Base-by-base conservation (phyloP, 257 asterid species). In the Nicotiana attenuata region DNA sequence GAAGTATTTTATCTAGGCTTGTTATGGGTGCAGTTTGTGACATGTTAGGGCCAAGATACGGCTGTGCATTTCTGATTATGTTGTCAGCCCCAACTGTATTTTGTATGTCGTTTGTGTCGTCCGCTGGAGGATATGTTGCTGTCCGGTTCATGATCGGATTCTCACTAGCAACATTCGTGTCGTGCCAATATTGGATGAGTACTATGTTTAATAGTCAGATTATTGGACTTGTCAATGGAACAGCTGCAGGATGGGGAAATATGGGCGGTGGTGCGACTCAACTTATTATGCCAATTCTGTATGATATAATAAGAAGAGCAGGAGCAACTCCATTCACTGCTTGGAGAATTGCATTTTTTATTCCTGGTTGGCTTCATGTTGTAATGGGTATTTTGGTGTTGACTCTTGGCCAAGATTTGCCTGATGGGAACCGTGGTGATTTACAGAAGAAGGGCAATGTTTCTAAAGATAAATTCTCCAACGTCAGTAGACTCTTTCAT, bases 221-320 rank as follows among this genome's bases (percentile, higher is more conserved):
- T 24, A 87, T 92, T 0, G 94, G 97, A 1, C 63, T 82, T 0
- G 97, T 87, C 10, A 92, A 91, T 9, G 94, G 94, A 1, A 87
- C 90, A 0, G 97, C 96, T 0, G 97, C 93, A 0, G 97, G 94
- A 0, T 92, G 97, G 94, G 96, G 94, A 16, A 89, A 92, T 52
- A 92, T 89, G 94, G 97, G 94, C 1, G 97, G 97, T 3, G 94
- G 97, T 3, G 92, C 90, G 7, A 92, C 94, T 1, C 97, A 92
- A 31, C 87, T 92, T 20, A 7, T 92, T 1, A 92, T 92, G 97
- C 97, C 97, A 5, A 0, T 92, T 50, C 85, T 92, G 1, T 92
- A 75, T 50, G 90, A 88, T 1, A 45, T 90, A n/a, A 92, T 92
- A 28, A 57, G 77, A 38, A 81, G 33, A 26, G 10, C 45, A 0